Conservation (phyloP, 2,329 filamentous ascomycete genomes). For the Penicillium sp. region DNA sequence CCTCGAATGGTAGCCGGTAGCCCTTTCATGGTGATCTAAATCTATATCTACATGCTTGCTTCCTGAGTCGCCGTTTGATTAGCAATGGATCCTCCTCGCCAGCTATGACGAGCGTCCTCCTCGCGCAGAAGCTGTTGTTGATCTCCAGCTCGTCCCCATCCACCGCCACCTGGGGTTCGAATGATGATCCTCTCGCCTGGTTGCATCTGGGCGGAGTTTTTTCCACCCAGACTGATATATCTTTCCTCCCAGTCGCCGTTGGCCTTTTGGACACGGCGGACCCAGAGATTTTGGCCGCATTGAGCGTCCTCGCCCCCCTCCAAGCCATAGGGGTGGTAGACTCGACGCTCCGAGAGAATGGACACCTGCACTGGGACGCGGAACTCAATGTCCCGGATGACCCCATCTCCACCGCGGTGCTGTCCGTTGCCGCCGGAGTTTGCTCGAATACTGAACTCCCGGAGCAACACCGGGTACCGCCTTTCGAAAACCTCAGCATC, state of each 20-base stretch:
- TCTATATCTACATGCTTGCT: conserved; percentile 41
- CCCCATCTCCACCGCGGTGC: conserved; percentile 72
- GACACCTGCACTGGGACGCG: conserved; percentile 72
- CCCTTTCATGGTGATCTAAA: not conserved
- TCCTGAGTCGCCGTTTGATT: conserved; percentile 49
- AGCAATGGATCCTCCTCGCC: conserved; percentile 61
- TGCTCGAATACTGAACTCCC: conserved; percentile 64
- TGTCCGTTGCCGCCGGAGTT: conserved; percentile 65
- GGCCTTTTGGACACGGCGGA: conserved; percentile 35
- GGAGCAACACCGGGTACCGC: conserved; percentile 70
- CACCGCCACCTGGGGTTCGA: conserved; percentile 40
- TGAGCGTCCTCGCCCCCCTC: conserved; percentile 73
- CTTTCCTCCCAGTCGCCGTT: conserved; percentile 21
- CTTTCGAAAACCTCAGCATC: conserved; percentile 77
- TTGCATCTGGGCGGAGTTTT: conserved; percentile 34
- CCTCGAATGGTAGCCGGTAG: too few relatives aligned
- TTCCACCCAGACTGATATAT: conserved; percentile 30
- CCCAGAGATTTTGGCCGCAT: conserved; percentile 82
- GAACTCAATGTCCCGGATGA: conserved; percentile 78
- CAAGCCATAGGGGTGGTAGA: conserved; percentile 74
- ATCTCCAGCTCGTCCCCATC: conserved; percentile 47
- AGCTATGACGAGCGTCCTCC: conserved; percentile 59
- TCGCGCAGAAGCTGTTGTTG: conserved; percentile 50
- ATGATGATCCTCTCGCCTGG: conserved; percentile 40
- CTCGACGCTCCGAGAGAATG: conserved; percentile 70